Percentiles rank a stretch among this genome's conserved stretches.
These are phyloP conservation scores for Fereydounia khargensis DNA, from an alignment of 1,284 basidiomycete species.

Conservation along the genomic window DNA sequence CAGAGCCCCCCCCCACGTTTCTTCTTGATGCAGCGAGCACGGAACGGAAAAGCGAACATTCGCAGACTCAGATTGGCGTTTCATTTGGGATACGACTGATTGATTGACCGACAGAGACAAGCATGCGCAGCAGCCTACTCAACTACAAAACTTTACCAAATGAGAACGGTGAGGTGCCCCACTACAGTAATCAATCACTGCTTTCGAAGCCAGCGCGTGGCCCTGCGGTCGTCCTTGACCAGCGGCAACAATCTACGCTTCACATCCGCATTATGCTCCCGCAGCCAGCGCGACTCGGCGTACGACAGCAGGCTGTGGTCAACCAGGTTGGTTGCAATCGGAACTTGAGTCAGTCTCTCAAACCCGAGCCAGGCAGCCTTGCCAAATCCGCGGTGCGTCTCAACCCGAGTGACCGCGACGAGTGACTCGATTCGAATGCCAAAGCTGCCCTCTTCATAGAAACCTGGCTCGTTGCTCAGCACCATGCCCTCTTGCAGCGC, in stretches of 20 bases:
- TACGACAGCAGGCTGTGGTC: slow-evolving; percentile 45
- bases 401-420: slow-evolving; percentile 29
- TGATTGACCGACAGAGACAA: too few relatives aligned
- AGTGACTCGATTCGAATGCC: slow-evolving; percentile 52
- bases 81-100: too few relatives aligned
- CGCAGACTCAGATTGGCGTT: too few relatives aligned
- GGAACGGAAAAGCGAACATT: too few relatives aligned
- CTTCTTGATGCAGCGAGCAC: too few relatives aligned
- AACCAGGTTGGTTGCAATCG: slow-evolving; percentile 49
- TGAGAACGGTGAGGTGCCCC: too few relatives aligned
- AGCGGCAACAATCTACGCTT: slow-evolving; percentile 40
- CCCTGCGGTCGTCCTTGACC: slow-evolving; percentile 43
- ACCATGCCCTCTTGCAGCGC: slow-evolving; percentile 38
- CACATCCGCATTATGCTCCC: slow-evolving; percentile 54
- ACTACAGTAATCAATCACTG: too few relatives aligned
- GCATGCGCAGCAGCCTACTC: too few relatives aligned
- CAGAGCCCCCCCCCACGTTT: too few relatives aligned
- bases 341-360: slow-evolving; percentile 57
- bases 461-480: slow-evolving; percentile 51
- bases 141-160: too few relatives aligned
- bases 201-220: slow-evolving; percentile 37
- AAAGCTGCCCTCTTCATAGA: slow-evolving; percentile 49
- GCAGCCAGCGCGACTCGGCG: slow-evolving; percentile 53
- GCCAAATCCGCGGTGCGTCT: slow-evolving; percentile 43
- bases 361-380: slow-evolving; percentile 54